Evolutionary conservation across 768 basidiomycete genomes (phyloP).

Genomic region (Rhizopogon rudus): DNA sequence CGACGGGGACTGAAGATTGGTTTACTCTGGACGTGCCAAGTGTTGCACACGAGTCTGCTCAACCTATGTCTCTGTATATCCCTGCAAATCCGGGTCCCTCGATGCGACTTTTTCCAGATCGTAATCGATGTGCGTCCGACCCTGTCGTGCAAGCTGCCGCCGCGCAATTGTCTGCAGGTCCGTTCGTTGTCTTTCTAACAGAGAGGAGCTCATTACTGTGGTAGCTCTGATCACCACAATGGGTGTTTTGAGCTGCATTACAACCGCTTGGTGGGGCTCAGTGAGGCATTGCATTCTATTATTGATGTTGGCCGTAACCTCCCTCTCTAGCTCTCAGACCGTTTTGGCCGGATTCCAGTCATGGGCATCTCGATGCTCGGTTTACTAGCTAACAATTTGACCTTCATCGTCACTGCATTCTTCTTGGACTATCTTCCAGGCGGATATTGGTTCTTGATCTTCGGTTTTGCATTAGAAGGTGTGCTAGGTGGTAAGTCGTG

Average conservation of each 20-base stretch:
- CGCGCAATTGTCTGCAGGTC: conserved; percentile 60
- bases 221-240: conserved; percentile 33
- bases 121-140: conserved; percentile 50
- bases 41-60: not conserved
- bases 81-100: not conserved
- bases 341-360: conserved; percentile 63
- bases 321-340: conserved; percentile 60
- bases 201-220: not conserved
- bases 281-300: conserved; percentile 36
- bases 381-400: conserved; percentile 55
- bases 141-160: conserved; percentile 71
- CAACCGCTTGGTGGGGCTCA: conserved; percentile 83
- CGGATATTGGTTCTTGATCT: conserved; percentile 77
- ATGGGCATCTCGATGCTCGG: conserved; percentile 61
- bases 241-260: conserved; percentile 73
- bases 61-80: not conserved
- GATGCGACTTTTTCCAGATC: not conserved
- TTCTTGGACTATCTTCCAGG: conserved; percentile 64
- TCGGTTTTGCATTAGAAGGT: conserved; percentile 42
- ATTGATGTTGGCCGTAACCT: not conserved
- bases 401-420: conserved; percentile 59
- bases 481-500: too few relatives aligned
- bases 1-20: not conserved
- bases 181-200: conserved; percentile 15
- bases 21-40: not conserved